A percentile compares a stretch with the other conserved stretches of the same genome.
Conservation (phyloP, 352 stramenopile genomes). For the Elongisporangium senticosum region DNA sequence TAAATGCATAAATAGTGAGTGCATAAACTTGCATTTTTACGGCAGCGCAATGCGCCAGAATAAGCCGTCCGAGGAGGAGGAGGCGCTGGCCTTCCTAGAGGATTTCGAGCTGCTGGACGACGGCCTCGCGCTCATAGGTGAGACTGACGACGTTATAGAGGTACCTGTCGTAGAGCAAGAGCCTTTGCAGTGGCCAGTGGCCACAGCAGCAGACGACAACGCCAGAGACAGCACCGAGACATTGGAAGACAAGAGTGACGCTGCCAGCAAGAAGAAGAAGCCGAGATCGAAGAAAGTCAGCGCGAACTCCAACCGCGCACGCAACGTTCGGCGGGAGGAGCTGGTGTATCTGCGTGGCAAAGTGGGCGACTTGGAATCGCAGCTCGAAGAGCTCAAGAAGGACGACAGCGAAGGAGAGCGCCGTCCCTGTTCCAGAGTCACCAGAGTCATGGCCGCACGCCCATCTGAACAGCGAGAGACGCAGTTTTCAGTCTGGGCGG, state of each 20-base stretch:
- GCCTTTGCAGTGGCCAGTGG: not conserved
- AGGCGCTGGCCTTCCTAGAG: too few relatives aligned
- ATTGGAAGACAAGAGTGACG: not conserved
- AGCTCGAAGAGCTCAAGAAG: conserved; percentile 3
- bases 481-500: conserved; percentile 24
- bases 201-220: too few relatives aligned
- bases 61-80: too few relatives aligned
- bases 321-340: conserved; percentile 18
- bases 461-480: not conserved
- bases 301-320: conserved; percentile 24
- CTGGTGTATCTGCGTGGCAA: conserved; percentile 4
- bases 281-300: conserved; percentile 6
- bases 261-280: conserved; percentile 3
- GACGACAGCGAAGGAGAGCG: not conserved
- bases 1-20: too few relatives aligned
- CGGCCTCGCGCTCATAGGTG: too few relatives aligned
- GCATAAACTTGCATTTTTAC: too few relatives aligned
- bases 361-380: not conserved
- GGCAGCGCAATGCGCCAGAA: too few relatives aligned
- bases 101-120: too few relatives aligned
- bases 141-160: too few relatives aligned
- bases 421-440: not conserved
- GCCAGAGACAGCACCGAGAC: not conserved
- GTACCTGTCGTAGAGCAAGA: too few relatives aligned
- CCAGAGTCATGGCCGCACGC: conserved; percentile 1